These are phyloP conservation scores for Eucalyptus paniculata DNA, from an alignment of 345 rosid genomes.

Conservation along the genomic window DNA sequence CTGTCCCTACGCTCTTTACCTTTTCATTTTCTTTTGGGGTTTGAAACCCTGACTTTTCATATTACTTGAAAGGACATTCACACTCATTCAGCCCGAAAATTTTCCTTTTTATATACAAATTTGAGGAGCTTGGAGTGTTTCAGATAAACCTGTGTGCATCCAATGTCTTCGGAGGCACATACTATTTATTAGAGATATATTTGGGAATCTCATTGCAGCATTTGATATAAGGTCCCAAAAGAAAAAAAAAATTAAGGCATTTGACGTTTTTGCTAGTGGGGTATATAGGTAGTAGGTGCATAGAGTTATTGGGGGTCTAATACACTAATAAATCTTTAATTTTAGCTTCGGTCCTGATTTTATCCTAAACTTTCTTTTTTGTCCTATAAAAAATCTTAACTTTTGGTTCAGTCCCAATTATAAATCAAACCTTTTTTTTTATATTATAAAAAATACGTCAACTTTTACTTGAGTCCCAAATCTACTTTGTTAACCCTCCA, in stretches of 20 bases:
- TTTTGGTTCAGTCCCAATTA: too few relatives aligned
- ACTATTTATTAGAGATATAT: neutral
- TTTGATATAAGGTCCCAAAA: neutral
- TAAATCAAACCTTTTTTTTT: too few relatives aligned
- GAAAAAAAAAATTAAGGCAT: neutral
- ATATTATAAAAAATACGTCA: too few relatives aligned
- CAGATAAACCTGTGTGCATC: neutral
- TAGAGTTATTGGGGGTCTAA: neutral
- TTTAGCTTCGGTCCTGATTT: fast-evolving
- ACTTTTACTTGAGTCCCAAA: too few relatives aligned
- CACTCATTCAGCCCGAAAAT: neutral
- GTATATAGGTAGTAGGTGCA: neutral
- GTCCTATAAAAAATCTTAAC: too few relatives aligned
- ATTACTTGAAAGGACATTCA: neutral
- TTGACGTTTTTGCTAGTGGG: neutral
- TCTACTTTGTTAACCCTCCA: too few relatives aligned
- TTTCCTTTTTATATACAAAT: neutral
- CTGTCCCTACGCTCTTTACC: neutral
- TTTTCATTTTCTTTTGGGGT: neutral
- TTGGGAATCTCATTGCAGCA: neutral
- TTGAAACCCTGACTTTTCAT: too few relatives aligned
- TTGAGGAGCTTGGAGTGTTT: neutral
- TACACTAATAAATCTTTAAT: too few relatives aligned
- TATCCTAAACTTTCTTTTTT: too few relatives aligned
- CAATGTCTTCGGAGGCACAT: neutral